Evolutionary conservation across 2,329 filamentous ascomycete genomes (phyloP).

Genomic region (Didymella keratinophila): DNA sequence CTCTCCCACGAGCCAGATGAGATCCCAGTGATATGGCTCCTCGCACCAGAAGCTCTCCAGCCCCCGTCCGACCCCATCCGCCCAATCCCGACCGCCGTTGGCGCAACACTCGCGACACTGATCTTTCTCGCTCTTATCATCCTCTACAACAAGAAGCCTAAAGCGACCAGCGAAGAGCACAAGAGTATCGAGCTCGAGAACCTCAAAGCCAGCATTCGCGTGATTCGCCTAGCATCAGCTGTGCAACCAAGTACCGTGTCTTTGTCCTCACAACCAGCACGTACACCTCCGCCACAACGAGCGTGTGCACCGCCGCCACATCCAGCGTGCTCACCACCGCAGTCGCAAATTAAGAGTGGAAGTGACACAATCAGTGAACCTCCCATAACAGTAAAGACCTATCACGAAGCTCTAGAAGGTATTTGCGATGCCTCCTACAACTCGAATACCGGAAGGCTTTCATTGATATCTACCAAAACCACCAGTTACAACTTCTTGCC

Average conservation of each 20-base stretch:
- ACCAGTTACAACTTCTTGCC: not conserved
- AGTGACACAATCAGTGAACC: not conserved
- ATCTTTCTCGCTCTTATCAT: constrained; percentile 4
- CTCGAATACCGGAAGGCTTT: not conserved
- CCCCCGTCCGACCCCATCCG: not conserved
- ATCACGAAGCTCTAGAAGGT: not conserved
- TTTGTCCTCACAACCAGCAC: not conserved
- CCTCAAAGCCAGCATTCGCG: not conserved
- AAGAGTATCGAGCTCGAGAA: not conserved
- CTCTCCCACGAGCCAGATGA: not conserved
- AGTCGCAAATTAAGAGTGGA: not conserved
- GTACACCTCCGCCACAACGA: not conserved
- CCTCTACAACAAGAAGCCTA: constrained; percentile 3
- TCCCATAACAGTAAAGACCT: not conserved
- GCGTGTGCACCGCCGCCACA: not conserved
- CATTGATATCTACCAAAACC: not conserved
- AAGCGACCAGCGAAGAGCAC: not conserved
- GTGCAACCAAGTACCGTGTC: too few relatives aligned
- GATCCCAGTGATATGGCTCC: constrained; percentile 13
- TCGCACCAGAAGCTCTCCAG: constrained; percentile 7
- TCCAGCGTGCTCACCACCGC: not conserved
- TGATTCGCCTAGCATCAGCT: not conserved
- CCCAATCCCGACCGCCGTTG: constrained; percentile 15
- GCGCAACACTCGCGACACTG: constrained; percentile 12
- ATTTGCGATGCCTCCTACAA: not conserved